These are phyloP conservation scores for Zizania palustris DNA, from an alignment of 202 grass and related monocot genomes.

Conservation along the genomic window DNA sequence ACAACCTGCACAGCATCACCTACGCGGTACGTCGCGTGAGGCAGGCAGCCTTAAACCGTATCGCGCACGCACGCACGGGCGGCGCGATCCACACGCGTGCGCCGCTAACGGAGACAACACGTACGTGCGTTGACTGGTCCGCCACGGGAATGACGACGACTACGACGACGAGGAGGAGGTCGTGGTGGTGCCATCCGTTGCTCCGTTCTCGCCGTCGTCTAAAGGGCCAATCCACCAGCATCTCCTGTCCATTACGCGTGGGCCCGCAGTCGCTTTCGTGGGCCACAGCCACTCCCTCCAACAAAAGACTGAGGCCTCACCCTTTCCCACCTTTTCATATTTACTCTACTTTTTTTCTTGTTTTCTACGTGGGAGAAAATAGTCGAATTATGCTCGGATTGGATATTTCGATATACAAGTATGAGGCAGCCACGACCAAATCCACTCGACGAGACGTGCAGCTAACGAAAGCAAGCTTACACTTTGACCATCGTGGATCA, in stretches of 20 bases:
- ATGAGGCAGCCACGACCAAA: conserved; percentile 37
- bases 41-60: too few species aligned
- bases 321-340: neutral
- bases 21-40: too few species aligned
- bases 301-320: neutral
- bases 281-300: conserved; percentile 16
- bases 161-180: too few species aligned
- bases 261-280: conserved; percentile 5
- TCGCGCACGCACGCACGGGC: too few species aligned
- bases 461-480: conserved; percentile 32
- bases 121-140: neutral
- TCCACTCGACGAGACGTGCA: conserved; percentile 36
- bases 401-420: too few species aligned
- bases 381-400: neutral
- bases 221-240: neutral
- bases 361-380: neutral
- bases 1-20: too few species aligned
- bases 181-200: neutral
- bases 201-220: neutral
- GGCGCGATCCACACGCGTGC: too few species aligned
- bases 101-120: neutral
- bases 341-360: neutral
- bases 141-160: neutral
- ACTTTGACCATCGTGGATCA: conserved; percentile 42
- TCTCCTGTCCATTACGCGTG: neutral